Evolutionary conservation across 1,284 basidiomycete genomes (phyloP).

Genomic region (Cutaneotrichosporon cutaneum): DNA sequence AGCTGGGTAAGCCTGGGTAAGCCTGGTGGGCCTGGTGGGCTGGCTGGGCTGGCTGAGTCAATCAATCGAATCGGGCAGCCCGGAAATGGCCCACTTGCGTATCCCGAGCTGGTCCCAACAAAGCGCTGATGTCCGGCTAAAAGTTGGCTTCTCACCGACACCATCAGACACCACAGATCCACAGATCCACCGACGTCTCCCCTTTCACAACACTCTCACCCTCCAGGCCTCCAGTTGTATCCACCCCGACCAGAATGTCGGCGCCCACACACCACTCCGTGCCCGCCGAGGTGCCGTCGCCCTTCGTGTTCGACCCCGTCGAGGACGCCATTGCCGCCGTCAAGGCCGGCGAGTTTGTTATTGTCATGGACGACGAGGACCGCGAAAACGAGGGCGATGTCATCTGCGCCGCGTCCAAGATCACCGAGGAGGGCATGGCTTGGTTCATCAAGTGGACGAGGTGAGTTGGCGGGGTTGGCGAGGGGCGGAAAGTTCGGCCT

Average conservation of each 20-base stretch:
- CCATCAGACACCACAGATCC: neutral
- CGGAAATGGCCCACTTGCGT: no score
- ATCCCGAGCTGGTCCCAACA: neutral
- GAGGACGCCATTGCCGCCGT: constrained; percentile 79
- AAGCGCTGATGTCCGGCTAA: constrained; percentile 9
- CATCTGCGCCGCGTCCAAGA: constrained; percentile 74
- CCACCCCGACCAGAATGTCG: constrained; percentile 32
- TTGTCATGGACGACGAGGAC: constrained; percentile 92
- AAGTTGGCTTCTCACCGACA: neutral
- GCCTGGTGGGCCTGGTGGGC: no score
- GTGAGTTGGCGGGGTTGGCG: constrained; percentile 55
- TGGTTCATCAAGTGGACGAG: constrained; percentile 97
- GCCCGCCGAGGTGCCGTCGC: constrained; percentile 34
- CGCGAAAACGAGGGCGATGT: constrained; percentile 95
- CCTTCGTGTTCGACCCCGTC: constrained; percentile 64
- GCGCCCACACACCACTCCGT: constrained; percentile 27
- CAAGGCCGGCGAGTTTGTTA: constrained; percentile 78
- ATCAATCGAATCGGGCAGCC: neutral
- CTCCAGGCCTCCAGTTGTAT: neutral
- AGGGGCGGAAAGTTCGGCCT: neutral
- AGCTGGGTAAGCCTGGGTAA: no score
- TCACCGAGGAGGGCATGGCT: constrained; percentile 95
- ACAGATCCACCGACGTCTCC: neutral
- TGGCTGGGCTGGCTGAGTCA: neutral
- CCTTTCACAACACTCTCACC: neutral